Base-by-base conservation (phyloP, 2,329 filamentous ascomycete genomes). In the Eutypella sp. region DNA sequence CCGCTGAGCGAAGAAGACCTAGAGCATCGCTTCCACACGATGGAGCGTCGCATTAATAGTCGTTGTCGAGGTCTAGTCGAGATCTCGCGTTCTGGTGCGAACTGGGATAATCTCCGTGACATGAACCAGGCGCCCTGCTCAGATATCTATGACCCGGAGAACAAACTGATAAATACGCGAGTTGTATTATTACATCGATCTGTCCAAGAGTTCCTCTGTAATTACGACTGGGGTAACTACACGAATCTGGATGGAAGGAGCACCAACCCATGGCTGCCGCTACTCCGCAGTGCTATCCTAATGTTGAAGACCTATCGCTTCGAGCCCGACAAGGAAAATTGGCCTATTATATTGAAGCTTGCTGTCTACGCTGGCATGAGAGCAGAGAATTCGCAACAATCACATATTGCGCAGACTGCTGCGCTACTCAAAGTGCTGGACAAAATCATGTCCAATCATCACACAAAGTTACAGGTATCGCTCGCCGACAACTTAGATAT, bases 21-120 rank as follows among this genome's bases (percentile, higher is more conserved):
- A 5, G 15, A 40, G 7, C 36, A 48, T 18, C 47, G 44, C n/a
- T 45, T 49, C 7, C 19, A 42, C 8, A 52, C 52, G 20, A 46
- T 57, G 37, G 46, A 47, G 16, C n/a, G 34, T 2, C 49, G 48
- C 6, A 10, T 56, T 2, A 54, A 51, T 22, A 54, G 50, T 20
- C 46, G 51, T 8, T 57, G 56, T 34, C 37, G 54, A 2, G 51
- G 51, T 2, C 44, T 57, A 9, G 31, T 56, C 2, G 54, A 58
- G 19, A 25, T 47, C 13, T 37, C 34, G 18, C 33, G n/a, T 40
- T 15, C 15, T 10, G 11, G 2, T 6, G 13, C 29, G 5, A 16
- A 10, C 7, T 20, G 23, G 18, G 11, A 39, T 7, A 2, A 4
- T 5, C 19, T 39, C 36, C 22, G 20, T n/a, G 5, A 10, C 5